Percentiles rank a stretch among this genome's conserved stretches.
Evolutionary conservation across 179 eudicot species (phyloP).

Genomic region (Actinidia arguta): DNA sequence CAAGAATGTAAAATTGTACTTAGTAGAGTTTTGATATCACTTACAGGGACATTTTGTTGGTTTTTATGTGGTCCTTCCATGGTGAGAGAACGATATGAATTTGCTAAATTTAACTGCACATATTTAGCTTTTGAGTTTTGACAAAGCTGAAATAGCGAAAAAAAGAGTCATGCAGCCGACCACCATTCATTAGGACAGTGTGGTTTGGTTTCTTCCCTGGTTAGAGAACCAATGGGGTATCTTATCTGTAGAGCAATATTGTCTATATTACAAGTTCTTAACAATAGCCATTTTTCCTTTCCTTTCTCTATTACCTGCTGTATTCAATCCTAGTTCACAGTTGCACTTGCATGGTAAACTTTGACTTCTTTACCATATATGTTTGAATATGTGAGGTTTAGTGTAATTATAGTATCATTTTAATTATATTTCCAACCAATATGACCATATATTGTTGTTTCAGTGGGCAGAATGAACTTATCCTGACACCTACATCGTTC

Average conservation of each 20-base stretch:
- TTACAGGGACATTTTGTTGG: not conserved
- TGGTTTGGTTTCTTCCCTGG: too few relatives aligned
- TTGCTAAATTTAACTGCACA: too few relatives aligned
- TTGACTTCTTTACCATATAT: not conserved
- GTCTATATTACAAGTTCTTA: too few relatives aligned
- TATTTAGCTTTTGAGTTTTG: too few relatives aligned
- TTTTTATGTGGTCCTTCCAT: not conserved
- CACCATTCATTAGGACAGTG: too few relatives aligned
- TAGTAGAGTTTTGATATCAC: not conserved
- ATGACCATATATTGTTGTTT: conserved; percentile 21
- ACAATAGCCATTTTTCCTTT: too few relatives aligned
- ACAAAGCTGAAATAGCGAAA: too few relatives aligned
- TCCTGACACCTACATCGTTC: conserved; percentile 74
- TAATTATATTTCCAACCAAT: not conserved
- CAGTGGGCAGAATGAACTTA: conserved; percentile 61
- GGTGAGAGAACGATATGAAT: too few relatives aligned
- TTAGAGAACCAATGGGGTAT: too few relatives aligned
- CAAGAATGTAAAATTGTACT: not conserved
- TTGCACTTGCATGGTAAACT: not conserved
- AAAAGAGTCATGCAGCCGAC: too few relatives aligned
- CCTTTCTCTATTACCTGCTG: too few relatives aligned
- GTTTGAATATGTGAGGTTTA: not conserved
- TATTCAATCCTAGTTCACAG: not conserved
- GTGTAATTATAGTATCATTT: not conserved
- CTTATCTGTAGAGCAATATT: too few relatives aligned